Evolutionary conservation across 1,284 basidiomycete genomes (phyloP), one percentile per base, ranked within the genome.

Genomic region (Ceraceosorus guamensis): DNA sequence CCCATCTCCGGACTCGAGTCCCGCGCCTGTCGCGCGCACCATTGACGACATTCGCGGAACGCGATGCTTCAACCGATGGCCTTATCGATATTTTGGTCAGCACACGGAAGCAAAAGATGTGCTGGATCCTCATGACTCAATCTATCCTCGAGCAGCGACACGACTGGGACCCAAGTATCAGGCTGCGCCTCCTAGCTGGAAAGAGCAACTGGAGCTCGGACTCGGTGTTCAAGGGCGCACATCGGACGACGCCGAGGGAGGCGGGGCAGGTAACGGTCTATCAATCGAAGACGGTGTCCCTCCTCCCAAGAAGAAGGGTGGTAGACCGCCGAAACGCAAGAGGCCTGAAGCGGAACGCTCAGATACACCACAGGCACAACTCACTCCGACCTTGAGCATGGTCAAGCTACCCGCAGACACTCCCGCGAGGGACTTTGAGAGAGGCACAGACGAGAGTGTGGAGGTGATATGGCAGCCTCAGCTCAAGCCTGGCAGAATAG

Each of bases 1-100:
- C 46, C 8, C 18, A 52, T 11, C 44, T 1, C 59, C 66, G 33
- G 55, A 67, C 24, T 61, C 63, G 32, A 62, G 52, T 5, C 66
- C 66, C 0, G 53, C 53, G 10, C 67, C 62, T 2, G 24, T 24
- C 3, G 63, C 62, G 18, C 62, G 61, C 60, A 70, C 63, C 3
- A 45, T 53, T 2, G 70, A 68, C 43, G 73, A 76, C 51, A 54
- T 70, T n/a, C 65, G 65, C 13, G 73, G 77, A 85, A 86, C 76
- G 83, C 89, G 78, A n/a, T 75, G 72, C 59, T 92, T 87, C 76
- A 89, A 90, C 72, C 85, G 89, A 81, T 96, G 91, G 91, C 90
- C 90, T 1, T 95, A 91, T 79, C 82, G 91, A 57, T 96, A 96
- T 78, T 96, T 96, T 78, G 91, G 91, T 11, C 83, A 88, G 77